phyloP scores from a whole-genome alignment of 805 yeast genomes.

The Lachancea dasiensis region DNA sequence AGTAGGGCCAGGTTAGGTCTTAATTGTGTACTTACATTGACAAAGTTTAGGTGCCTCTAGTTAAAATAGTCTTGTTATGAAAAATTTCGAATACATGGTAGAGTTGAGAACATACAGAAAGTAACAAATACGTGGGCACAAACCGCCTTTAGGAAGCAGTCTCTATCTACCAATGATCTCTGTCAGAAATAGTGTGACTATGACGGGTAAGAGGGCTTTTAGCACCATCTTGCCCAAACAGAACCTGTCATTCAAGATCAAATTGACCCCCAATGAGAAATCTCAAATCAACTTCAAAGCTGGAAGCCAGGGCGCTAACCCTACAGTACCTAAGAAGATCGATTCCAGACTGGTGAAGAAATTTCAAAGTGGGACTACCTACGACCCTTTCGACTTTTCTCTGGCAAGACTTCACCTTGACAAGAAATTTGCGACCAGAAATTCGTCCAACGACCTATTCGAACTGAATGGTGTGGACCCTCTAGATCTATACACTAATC shows the following conservation, averaged over 20 bases:
- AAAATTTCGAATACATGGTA: no score
- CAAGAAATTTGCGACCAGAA: slow-evolving; percentile 29
- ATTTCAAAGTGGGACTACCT: slow-evolving; percentile 48
- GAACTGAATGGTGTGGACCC: slow-evolving; percentile 57
- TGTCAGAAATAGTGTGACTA: background rate
- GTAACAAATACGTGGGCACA: no score
- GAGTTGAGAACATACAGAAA: no score
- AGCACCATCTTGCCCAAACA: background rate
- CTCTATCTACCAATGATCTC: slow-evolving; percentile 1
- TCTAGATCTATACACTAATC: slow-evolving; percentile 62
- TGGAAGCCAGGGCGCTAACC: background rate
- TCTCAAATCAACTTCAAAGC: slow-evolving; percentile 8
- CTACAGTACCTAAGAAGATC: slow-evolving; percentile 19
- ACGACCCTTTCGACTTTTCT: slow-evolving; percentile 80
- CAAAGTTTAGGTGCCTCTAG: no score
- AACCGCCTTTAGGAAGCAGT: no score
- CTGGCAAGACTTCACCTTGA: slow-evolving; percentile 51
- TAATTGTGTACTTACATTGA: no score
- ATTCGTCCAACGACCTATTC: slow-evolving; percentile 33
- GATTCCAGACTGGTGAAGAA: slow-evolving; percentile 38
- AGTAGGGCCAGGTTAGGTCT: no score
- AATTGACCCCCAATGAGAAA: slow-evolving; percentile 9
- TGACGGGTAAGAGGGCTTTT: slow-evolving; percentile 1
- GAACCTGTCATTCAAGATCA: slow-evolving; percentile 8
- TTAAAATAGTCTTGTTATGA: no score